phyloP scores from a whole-genome alignment of 2,329 filamentous ascomycete species.

The Ceratocystis colombiana region DNA sequence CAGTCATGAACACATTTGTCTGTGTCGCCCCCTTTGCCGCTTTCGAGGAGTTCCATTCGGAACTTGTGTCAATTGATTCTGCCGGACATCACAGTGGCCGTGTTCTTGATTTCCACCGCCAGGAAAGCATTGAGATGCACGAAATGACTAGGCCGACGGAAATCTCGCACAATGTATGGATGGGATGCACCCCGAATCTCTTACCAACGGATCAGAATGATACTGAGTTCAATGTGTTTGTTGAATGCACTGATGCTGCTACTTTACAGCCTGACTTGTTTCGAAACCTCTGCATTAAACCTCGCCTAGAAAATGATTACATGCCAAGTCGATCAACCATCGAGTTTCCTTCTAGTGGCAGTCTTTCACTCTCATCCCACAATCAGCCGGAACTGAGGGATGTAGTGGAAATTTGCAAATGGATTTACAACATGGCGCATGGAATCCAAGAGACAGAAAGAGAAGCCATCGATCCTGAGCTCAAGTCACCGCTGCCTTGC shows the following conservation, averaged over 20 bases:
- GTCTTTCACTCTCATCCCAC: constrained; percentile 74
- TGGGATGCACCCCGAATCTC: constrained; percentile 56
- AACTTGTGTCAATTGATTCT: constrained; percentile 66
- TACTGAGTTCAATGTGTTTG: constrained; percentile 65
- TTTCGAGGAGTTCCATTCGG: constrained; percentile 59
- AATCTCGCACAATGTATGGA: constrained; percentile 79
- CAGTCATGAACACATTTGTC: constrained; percentile 78
- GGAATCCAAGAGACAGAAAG: constrained; percentile 36
- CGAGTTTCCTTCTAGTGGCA: constrained; percentile 91
- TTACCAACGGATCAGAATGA: constrained; percentile 54
- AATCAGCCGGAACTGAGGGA: constrained; percentile 73
- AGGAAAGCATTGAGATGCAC: constrained; percentile 87
- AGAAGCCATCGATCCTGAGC: neutral
- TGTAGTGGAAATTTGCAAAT: constrained; percentile 75
- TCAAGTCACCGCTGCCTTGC: constrained; percentile 28
- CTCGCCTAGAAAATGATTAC: constrained; percentile 6
- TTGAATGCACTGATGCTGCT: constrained; percentile 82
- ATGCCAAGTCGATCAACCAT: constrained; percentile 33
- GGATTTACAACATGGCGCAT: constrained; percentile 77
- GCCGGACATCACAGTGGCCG: constrained; percentile 61
- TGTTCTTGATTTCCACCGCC: constrained; percentile 78
- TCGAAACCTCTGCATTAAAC: constrained; percentile 30
- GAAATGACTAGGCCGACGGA: constrained; percentile 82
- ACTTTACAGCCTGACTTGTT: constrained; percentile 61
- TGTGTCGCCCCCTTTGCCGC: constrained; percentile 53